phyloP scores from a whole-genome alignment of 805 yeast genomes.

The Ogataea angusta region DNA sequence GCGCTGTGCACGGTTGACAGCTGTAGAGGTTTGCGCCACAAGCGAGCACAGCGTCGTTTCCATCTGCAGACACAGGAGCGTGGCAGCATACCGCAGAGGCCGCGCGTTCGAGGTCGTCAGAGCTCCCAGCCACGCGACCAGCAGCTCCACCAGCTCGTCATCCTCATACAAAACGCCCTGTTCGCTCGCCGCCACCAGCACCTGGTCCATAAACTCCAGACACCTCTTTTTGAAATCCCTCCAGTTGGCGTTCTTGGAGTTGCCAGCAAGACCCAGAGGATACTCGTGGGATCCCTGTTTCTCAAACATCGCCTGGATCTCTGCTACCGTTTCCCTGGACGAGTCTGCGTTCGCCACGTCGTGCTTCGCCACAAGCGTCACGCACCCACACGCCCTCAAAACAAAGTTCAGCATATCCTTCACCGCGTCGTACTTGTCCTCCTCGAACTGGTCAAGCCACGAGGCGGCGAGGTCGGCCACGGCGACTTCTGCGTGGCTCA shows the following conservation, averaged over 20 bases:
- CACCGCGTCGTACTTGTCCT: conserved; percentile 45
- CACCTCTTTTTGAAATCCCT: conserved; percentile 52
- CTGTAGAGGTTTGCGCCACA: conserved; percentile 35
- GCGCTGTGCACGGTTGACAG: conserved; percentile 42
- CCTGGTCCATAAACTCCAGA: conserved; percentile 49
- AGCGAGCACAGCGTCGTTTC: conserved; percentile 59
- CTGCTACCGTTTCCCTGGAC: conserved; percentile 70
- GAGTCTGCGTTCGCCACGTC: conserved; percentile 55
- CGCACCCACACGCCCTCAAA: conserved; percentile 69
- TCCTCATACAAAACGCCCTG: conserved; percentile 53
- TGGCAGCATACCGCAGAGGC: conserved; percentile 66
- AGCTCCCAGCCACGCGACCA: conserved; percentile 73
- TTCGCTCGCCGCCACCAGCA: conserved; percentile 56
- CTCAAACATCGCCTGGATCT: conserved; percentile 60
- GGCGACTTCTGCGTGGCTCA: conserved; percentile 47
- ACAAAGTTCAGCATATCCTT: conserved; percentile 65
- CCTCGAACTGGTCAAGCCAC: conserved; percentile 54
- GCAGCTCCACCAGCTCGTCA: conserved; percentile 46
- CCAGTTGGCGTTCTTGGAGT: conserved; percentile 46
- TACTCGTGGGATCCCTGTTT: conserved; percentile 65
- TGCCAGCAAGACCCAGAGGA: conserved; percentile 41
- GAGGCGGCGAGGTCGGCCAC: conserved; percentile 49
- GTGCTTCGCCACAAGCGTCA: conserved; percentile 63
- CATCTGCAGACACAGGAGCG: conserved; percentile 54
- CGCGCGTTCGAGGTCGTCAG: conserved; percentile 68